Evolutionary conservation across 2,329 filamentous ascomycete genomes (phyloP).

Genomic region (Venturia carpophila): DNA sequence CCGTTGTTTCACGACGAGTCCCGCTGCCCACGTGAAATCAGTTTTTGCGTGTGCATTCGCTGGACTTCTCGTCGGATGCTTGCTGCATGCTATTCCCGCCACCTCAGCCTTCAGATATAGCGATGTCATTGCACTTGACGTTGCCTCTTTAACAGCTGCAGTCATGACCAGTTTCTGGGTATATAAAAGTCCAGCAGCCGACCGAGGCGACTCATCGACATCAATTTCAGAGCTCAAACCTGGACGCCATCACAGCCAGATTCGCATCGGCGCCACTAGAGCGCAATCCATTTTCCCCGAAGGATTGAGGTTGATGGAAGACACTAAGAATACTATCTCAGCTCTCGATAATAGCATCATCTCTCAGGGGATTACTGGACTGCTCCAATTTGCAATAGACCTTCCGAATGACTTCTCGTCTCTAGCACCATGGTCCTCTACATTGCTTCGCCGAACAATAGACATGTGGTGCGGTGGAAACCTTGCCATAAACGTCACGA

Average conservation of each 20-base stretch:
- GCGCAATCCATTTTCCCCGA: not conserved
- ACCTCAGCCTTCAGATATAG: slow-evolving; percentile 28
- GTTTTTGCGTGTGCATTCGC: not conserved
- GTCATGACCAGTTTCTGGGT: slow-evolving; percentile 28
- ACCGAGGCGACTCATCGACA: not conserved
- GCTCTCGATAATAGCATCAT: not conserved
- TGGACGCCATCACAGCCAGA: slow-evolving; percentile 2
- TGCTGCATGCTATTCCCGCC: not conserved
- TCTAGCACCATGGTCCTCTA: not conserved
- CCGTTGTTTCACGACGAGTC: slow-evolving; percentile 10
- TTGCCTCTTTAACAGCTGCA: slow-evolving; percentile 46
- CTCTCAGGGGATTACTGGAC: not conserved
- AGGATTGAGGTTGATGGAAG: not conserved
- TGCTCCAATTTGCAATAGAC: not conserved
- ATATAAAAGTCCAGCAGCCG: not conserved
- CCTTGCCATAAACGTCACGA: not conserved
- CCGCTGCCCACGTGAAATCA: slow-evolving; percentile 7
- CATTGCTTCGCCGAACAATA: not conserved
- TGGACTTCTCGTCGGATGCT: slow-evolving; percentile 4
- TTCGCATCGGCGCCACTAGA: not conserved
- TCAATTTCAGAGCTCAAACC: not conserved
- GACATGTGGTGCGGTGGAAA: slow-evolving; percentile 10
- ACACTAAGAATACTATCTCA: not conserved
- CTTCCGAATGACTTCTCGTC: not conserved
- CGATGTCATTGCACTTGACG: slow-evolving; percentile 42